Evolutionary conservation across 371 early-diverging fungal species (phyloP), one percentile per base, ranked within the genome.

Genomic region (Umbelopsis sp.): DNA sequence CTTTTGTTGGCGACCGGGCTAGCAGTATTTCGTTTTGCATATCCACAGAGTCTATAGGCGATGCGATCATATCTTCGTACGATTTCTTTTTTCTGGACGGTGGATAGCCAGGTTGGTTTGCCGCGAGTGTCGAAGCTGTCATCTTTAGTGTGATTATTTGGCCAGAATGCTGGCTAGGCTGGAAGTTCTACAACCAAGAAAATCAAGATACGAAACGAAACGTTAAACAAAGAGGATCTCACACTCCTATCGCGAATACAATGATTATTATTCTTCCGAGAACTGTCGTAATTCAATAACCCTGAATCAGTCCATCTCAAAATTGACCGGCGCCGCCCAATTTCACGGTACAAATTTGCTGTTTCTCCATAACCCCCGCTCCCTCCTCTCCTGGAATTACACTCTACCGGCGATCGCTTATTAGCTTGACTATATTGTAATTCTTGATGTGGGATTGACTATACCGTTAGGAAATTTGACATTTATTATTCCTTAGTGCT

Each of bases 231-330:
- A 57, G 57, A 57, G 35, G 29, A 35, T 57, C 57, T 29, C 4
- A 25, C 29, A 57, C 35, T 57, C 35, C 57, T 25, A 35, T 18
- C 1, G 8, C 35, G 32, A 16, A 57, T 57, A 35, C 57, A 29
- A 35, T 35, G 35, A 29, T 35, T 57, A 57, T 57, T 57, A 57
- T 57, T 57, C 11, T 57, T 57, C 57, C 57, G 57, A 57, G 57
- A 6, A 57, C 41, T 57, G 29, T 35, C 8, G 35, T 35, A 35
- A 57, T 57, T 29, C 35, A 57, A 57, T 51, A 51, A 51, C 25
- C 52, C 52, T 51, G 52, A 51, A 51, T 35, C 57, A 18, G 57
- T 57, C 57, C 32, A 57, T 57, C 57, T 57, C 57, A 35, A 57
- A 57, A 57, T 57, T 35, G 35, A 57, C 57, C 57, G 35, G 32